A percentile compares a stretch with the other conserved stretches of the same genome.
Evolutionary conservation across 768 basidiomycete species (phyloP).

Genomic region (Leccinum fibrillosum): DNA sequence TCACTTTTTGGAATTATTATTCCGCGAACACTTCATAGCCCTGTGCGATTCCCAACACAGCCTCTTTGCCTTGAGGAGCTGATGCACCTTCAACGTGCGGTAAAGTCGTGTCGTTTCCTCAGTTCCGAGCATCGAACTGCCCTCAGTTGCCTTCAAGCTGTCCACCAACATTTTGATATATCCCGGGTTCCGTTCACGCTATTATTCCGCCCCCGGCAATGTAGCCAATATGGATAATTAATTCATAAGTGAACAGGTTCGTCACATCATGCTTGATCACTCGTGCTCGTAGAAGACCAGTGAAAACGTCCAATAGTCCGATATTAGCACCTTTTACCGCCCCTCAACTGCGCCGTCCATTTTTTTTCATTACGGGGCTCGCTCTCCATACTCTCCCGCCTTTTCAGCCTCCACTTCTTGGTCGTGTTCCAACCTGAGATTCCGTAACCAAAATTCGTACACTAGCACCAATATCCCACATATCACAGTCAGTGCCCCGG

Average conservation of each 20-base stretch:
- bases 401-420: constrained; percentile 38
- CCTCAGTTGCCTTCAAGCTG: constrained; percentile 1
- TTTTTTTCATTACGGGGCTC: constrained; percentile 25
- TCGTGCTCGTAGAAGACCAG: not conserved
- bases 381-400: constrained; percentile 45
- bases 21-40: not conserved
- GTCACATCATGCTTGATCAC: not conserved
- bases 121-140: constrained; percentile 6
- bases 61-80: constrained; percentile 21
- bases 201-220: not conserved
- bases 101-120: constrained; percentile 16
- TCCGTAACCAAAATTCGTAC: constrained; percentile 45
- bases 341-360: not conserved
- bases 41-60: constrained; percentile 10
- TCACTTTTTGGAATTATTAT: not conserved
- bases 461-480: constrained; percentile 39
- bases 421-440: constrained; percentile 43
- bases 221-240: not conserved
- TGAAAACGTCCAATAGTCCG: not conserved
- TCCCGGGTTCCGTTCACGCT: not conserved
- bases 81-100: constrained; percentile 12
- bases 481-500: constrained; percentile 36
- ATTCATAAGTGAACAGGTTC: not conserved
- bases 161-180: not conserved
- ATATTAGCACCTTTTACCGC: not conserved